Evolutionary conservation across 768 basidiomycete species (phyloP).

Genomic region (Myochromella boudieri): DNA sequence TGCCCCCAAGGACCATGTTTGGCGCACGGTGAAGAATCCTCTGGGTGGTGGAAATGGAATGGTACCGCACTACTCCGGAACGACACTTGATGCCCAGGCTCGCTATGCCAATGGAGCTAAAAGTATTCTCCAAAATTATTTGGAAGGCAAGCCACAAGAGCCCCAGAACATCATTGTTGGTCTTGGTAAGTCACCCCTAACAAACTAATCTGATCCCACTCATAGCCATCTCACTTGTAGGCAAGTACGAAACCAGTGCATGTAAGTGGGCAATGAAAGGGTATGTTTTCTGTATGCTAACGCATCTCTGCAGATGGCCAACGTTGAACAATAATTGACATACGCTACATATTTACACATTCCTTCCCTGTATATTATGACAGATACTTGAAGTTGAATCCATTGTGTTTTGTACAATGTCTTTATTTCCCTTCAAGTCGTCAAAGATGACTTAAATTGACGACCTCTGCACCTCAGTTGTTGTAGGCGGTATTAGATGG

Average conservation of each 20-base stretch:
- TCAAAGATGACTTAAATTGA: not conserved
- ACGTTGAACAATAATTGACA: constrained; percentile 32
- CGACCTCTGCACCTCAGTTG: not conserved
- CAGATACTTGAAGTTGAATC: not conserved
- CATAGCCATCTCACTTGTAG: constrained; percentile 20
- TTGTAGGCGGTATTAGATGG: not conserved
- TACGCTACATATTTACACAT: constrained; percentile 1
- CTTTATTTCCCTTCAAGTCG: not conserved
- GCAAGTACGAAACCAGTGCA: constrained; percentile 45
- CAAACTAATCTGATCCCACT: not conserved
- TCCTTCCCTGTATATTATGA: not conserved
- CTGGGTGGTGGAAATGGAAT: constrained; percentile 88
- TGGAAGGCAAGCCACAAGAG: constrained; percentile 63
- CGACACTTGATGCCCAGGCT: constrained; percentile 85
- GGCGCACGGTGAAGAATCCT: constrained; percentile 81
- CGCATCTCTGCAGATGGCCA: constrained; percentile 44
- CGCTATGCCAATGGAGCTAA: constrained; percentile 78
- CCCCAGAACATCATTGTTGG: constrained; percentile 82
- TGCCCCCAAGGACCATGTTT: constrained; percentile 81
- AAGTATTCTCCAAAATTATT: constrained; percentile 72
- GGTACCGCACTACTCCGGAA: constrained; percentile 86
- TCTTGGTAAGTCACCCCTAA: constrained; percentile 41
- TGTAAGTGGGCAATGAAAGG: constrained; percentile 30
- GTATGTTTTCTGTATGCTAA: not conserved
- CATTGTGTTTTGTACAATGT: not conserved